phyloP scores from a whole-genome alignment of 169 alveolate species.

The Eimeria necatrix region DNA sequence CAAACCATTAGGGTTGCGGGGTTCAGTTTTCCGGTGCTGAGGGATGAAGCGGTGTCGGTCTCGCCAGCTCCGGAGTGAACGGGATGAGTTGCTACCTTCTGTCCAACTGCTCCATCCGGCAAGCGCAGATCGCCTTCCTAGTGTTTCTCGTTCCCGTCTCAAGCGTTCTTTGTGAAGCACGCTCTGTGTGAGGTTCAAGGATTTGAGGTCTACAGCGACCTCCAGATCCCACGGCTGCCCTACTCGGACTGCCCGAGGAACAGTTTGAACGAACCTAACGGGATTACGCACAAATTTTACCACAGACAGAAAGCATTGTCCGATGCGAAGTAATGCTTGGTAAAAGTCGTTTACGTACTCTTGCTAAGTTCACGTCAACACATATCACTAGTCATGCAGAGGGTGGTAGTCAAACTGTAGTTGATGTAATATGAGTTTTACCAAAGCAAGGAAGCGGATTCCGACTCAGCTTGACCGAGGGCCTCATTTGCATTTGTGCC shows the following conservation, averaged over 20 bases:
- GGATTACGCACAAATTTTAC: background rate
- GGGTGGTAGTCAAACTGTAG: too few species aligned
- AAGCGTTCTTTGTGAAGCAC: conserved; percentile 20
- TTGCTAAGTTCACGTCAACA: too few species aligned
- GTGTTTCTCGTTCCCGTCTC: conserved; percentile 11
- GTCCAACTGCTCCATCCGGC: conserved; percentile 61
- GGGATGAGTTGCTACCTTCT: background rate
- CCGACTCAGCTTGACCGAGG: too few species aligned
- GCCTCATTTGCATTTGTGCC: too few species aligned
- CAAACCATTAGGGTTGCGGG: background rate
- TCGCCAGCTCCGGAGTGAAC: background rate
- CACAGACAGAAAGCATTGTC: background rate
- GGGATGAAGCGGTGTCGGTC: background rate
- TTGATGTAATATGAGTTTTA: too few species aligned
- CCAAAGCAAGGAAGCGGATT: too few species aligned
- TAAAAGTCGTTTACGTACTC: too few species aligned
- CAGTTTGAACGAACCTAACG: conserved; percentile 47
- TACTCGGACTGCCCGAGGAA: conserved; percentile 35
- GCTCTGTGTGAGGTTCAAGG: background rate
- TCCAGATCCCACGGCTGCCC: conserved; percentile 74
- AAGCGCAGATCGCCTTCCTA: background rate
- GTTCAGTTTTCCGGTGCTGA: background rate
- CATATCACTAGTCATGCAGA: too few species aligned
- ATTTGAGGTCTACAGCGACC: background rate
- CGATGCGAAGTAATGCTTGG: too few species aligned